Evolutionary conservation across 352 stramenopile genomes (phyloP).

Genomic region (Peronospora destructor): DNA sequence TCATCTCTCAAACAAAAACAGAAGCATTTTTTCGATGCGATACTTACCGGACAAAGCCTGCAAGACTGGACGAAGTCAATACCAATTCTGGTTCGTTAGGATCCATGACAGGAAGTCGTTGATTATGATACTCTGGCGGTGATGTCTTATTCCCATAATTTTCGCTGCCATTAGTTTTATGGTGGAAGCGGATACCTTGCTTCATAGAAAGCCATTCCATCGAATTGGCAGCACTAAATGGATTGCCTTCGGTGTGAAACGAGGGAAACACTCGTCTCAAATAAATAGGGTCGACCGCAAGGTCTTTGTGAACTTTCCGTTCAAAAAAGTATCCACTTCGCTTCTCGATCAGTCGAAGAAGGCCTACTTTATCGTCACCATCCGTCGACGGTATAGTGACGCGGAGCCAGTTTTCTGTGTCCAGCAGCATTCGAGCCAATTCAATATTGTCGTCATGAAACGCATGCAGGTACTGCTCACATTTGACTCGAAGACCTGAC

Average conservation of each 20-base stretch:
- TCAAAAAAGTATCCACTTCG: constrained; percentile 66
- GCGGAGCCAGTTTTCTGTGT: constrained; percentile 81
- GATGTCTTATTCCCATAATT: constrained; percentile 9
- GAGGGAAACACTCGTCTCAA: constrained; percentile 59
- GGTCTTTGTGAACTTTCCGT: constrained; percentile 36
- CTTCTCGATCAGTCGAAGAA: constrained; percentile 70
- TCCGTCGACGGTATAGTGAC: constrained; percentile 46
- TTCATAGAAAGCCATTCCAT: constrained; percentile 53
- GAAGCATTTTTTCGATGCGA: background rate
- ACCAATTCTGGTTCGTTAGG: constrained; percentile 53
- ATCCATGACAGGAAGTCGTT: constrained; percentile 24
- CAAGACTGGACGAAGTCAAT: constrained; percentile 62
- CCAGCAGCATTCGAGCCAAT: constrained; percentile 72
- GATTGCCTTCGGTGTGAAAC: constrained; percentile 53
- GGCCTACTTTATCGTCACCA: constrained; percentile 35
- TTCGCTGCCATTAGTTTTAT: constrained; percentile 17
- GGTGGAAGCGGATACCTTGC: constrained; percentile 47
- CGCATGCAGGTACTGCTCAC: constrained; percentile 68
- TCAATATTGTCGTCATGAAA: constrained; percentile 83
- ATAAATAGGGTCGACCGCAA: constrained; percentile 54
- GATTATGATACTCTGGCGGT: constrained; percentile 13
- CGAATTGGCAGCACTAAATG: constrained; percentile 47
- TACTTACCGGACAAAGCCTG: constrained; percentile 60
- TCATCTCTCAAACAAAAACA: background rate
- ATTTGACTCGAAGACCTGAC: constrained; percentile 67